Conservation (phyloP, 2,329 filamentous ascomycete species). For the Emmonsia crescens region DNA sequence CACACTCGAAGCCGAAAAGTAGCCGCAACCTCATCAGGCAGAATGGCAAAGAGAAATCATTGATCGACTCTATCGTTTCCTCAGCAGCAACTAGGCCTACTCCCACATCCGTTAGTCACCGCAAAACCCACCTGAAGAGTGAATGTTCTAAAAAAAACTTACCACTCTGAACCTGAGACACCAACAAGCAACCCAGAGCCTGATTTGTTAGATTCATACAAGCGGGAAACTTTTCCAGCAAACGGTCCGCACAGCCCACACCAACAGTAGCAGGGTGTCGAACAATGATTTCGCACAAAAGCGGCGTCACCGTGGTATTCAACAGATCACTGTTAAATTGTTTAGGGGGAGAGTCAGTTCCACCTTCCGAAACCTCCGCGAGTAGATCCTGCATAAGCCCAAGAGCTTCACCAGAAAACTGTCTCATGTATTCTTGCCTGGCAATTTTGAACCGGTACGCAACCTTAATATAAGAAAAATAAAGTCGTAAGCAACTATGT, state of each 20-base stretch:
- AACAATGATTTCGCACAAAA: slow-evolving; percentile 27
- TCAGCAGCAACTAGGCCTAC: slow-evolving; percentile 23
- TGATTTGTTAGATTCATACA: slow-evolving; percentile 12
- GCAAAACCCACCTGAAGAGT: not conserved
- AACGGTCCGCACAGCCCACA: slow-evolving; percentile 21
- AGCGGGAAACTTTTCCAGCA: slow-evolving; percentile 20
- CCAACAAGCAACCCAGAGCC: not conserved
- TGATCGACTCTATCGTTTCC: slow-evolving; percentile 25
- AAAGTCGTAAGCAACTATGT: not conserved
- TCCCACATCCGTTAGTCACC: not conserved
- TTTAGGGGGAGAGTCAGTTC: not conserved
- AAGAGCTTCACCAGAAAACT: slow-evolving; percentile 25
- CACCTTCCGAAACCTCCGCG: slow-evolving; percentile 5
- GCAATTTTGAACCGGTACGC: slow-evolving; percentile 32
- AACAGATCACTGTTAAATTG: slow-evolving; percentile 11
- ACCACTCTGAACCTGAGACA: not conserved
- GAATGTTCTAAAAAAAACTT: not conserved
- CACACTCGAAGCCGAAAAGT: slow-evolving; percentile 25
- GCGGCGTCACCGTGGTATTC: slow-evolving; percentile 16
- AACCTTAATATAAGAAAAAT: slow-evolving; percentile 14
- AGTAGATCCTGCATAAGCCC: slow-evolving; percentile 25
- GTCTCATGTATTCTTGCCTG: slow-evolving; percentile 29
- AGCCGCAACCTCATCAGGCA: slow-evolving; percentile 33
- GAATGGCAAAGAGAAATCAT: slow-evolving; percentile 34
- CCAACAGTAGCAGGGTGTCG: slow-evolving; percentile 21